Conservation (phyloP, 306 rosid species). For the Astragalus glycyphyllos region DNA sequence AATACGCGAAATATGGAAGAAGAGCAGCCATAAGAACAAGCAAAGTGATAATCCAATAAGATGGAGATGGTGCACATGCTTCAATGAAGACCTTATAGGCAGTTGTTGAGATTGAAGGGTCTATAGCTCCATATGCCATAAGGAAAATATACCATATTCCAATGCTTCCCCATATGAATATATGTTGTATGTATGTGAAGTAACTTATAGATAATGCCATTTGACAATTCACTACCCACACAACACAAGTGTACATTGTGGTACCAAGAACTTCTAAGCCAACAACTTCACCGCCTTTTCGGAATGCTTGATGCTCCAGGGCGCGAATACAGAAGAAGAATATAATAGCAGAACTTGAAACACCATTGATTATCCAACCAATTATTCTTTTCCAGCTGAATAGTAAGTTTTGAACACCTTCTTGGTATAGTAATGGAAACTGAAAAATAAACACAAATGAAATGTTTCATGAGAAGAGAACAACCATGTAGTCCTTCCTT, state of each 20-base stretch:
- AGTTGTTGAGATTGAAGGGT: slow-evolving; percentile 72
- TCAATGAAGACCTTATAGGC: slow-evolving; percentile 89
- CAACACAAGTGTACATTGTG: slow-evolving; percentile 86
- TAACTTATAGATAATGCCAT: slow-evolving; percentile 88
- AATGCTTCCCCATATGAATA: slow-evolving; percentile 94
- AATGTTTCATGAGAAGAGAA: slow-evolving; percentile 37
- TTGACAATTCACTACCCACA: slow-evolving; percentile 96
- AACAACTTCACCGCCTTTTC: slow-evolving; percentile 77
- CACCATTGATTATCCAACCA: slow-evolving; percentile 83
- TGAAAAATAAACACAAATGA: slow-evolving; percentile 46
- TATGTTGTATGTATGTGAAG: slow-evolving; percentile 86
- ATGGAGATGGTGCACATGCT: slow-evolving; percentile 88
- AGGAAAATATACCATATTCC: slow-evolving; percentile 83
- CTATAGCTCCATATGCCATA: slow-evolving; percentile 83
- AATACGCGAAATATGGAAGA: slow-evolving; percentile 68
- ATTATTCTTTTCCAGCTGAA: slow-evolving; percentile 86
- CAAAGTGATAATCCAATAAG: slow-evolving; percentile 77
- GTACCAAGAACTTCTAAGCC: slow-evolving; percentile 72
- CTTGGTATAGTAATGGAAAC: slow-evolving; percentile 95
- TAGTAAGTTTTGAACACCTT: slow-evolving; percentile 84
- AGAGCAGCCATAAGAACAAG: slow-evolving; percentile 64
- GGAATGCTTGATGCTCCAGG: slow-evolving; percentile 78
- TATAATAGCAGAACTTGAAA: slow-evolving; percentile 58
- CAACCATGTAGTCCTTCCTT: not conserved
- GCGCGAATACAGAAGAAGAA: slow-evolving; percentile 76